Percentiles rank a stretch among this genome's conserved stretches.
These are phyloP conservation scores for Takakia lepidozioides DNA, from an alignment of 225 moss, liverwort and hornwort genomes.

Conservation along the genomic window DNA sequence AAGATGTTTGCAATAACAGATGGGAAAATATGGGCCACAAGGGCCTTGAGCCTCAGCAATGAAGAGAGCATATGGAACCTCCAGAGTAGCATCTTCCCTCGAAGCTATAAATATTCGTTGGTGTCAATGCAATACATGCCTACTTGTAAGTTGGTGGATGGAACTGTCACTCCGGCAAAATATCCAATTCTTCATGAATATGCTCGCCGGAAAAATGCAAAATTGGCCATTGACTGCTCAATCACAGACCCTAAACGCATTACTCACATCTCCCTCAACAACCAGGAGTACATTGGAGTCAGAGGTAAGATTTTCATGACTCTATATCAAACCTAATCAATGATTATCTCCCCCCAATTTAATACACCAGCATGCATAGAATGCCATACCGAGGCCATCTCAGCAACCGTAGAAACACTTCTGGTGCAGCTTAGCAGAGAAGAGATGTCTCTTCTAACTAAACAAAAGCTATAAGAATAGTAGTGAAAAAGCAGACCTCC, in stretches of 20 bases:
- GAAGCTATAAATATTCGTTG: constrained; percentile 5
- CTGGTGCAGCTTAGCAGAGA: too few species aligned
- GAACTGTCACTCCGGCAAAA: constrained; percentile 15
- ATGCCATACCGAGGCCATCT: too few species aligned
- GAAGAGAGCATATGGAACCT: constrained; percentile 35
- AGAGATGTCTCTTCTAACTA: too few species aligned
- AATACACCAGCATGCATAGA: too few species aligned
- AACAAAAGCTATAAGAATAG: too few species aligned
- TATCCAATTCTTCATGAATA: constrained; percentile 22
- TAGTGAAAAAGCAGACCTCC: too few species aligned
- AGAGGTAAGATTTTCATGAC: constrained; percentile 12
- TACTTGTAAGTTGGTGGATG: constrained; percentile 26
- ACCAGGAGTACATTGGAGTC: constrained; percentile 27
- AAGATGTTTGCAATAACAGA: constrained; percentile 11
- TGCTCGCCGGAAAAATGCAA: constrained; percentile 10
- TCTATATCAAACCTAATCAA: too few species aligned
- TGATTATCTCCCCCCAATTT: too few species aligned
- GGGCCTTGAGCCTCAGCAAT: constrained; percentile 13
- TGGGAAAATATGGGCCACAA: constrained; percentile 24
- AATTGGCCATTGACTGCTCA: constrained; percentile 24
- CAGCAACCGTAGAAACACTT: too few species aligned
- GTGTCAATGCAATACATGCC: constrained; percentile 28
- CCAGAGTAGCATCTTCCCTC: constrained; percentile 25
- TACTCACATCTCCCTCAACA: constrained; percentile 33
- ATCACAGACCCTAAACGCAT: constrained; percentile 22